Conservation (phyloP, 441 rosid species). For the Arabidopsis hybrid region DNA sequence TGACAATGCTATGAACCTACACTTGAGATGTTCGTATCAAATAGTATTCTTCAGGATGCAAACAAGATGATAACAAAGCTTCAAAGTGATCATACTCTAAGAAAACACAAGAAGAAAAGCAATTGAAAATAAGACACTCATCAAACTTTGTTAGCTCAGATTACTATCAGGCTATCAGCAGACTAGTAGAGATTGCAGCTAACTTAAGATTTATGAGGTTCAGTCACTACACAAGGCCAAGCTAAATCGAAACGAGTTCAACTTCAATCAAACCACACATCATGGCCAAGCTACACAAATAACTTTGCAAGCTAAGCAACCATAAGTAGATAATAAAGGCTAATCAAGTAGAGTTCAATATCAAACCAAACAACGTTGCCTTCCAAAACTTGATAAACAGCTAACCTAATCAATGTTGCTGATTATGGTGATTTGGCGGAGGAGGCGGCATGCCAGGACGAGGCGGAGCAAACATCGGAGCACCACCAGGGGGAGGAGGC, state of each 20-base stretch:
- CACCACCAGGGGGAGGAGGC: slow-evolving; percentile 7
- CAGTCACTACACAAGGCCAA: background rate
- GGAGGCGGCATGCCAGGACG: background rate
- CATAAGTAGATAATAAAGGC: background rate
- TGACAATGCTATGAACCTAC: too few species aligned
- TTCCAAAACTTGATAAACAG: background rate
- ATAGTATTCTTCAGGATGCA: too few species aligned
- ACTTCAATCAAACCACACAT: background rate
- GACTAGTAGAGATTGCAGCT: too few species aligned
- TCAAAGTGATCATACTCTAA: too few species aligned
- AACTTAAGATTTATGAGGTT: background rate
- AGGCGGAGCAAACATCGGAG: background rate
- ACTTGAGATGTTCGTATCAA: too few species aligned
- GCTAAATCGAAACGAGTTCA: background rate
- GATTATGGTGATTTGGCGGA: slow-evolving; percentile 1
- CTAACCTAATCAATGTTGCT: slow-evolving; percentile 6
- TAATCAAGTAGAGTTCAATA: background rate
- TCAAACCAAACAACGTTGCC: background rate
- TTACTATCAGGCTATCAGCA: too few species aligned
- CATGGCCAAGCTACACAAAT: background rate
- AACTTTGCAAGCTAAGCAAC: background rate
- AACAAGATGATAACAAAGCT: too few species aligned
- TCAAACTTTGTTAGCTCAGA: too few species aligned
- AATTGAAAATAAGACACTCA: too few species aligned
- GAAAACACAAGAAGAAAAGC: too few species aligned